Conservation (phyloP, 1,284 basidiomycete genomes). For the Sporisorium exsertum region DNA sequence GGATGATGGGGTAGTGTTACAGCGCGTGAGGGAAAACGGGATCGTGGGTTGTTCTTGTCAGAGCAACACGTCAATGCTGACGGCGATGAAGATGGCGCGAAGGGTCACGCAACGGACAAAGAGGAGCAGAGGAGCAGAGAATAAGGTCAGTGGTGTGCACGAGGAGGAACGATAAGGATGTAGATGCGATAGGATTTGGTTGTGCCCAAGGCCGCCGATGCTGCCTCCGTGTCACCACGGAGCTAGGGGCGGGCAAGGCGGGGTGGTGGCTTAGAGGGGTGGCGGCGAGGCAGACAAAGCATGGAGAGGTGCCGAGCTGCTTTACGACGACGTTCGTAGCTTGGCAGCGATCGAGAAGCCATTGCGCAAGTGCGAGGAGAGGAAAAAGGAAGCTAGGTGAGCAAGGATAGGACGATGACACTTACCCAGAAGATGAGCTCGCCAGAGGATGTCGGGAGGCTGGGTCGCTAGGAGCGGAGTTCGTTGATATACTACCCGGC, state of each 20-base stretch:
- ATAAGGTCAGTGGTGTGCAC: slow-evolving; percentile 6
- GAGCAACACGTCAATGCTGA: slow-evolving; percentile 20
- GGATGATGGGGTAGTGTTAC: slow-evolving; percentile 25
- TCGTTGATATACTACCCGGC: background rate
- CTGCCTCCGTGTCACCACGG: background rate
- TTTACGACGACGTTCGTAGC: background rate
- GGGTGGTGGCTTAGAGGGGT: background rate
- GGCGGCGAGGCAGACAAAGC: background rate
- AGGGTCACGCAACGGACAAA: background rate
- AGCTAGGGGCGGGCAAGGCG: background rate
- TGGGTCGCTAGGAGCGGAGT: background rate
- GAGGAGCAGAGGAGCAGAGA: background rate
- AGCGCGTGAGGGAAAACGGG: slow-evolving; percentile 11
- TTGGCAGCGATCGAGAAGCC: background rate
- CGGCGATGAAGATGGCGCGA: background rate
- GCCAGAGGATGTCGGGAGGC: background rate
- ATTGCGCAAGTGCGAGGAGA: background rate
- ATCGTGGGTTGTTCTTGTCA: slow-evolving; percentile 10
- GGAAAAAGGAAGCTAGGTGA: background rate
- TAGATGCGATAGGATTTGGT: background rate
- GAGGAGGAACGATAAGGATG: background rate
- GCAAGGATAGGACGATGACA: background rate
- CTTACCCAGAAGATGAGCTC: slow-evolving; percentile 17
- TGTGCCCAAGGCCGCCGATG: background rate
- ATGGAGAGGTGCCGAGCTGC: background rate